Conservation (phyloP, 1,284 basidiomycete species). For the Veloboletus limbatus region DNA sequence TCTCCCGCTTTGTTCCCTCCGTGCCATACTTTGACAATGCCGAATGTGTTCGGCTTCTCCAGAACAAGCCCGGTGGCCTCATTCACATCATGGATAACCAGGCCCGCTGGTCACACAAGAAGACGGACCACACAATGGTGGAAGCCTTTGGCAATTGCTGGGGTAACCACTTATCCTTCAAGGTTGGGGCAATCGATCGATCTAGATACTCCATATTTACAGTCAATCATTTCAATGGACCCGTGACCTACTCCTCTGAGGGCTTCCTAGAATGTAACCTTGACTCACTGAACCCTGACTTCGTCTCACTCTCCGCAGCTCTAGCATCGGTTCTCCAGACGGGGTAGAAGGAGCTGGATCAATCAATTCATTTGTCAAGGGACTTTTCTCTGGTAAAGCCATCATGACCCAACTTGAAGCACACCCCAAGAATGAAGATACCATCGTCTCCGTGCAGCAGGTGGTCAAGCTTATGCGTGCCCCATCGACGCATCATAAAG, state of each 20-base stretch:
- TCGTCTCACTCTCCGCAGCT: slow-evolving; percentile 80
- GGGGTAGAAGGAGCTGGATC: slow-evolving; percentile 68
- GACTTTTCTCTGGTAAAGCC: slow-evolving; percentile 83
- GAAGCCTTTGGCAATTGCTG: slow-evolving; percentile 93
- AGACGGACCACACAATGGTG: slow-evolving; percentile 92
- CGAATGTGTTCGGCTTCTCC: slow-evolving; percentile 85
- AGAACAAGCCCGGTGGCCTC: slow-evolving; percentile 81
- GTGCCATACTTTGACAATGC: slow-evolving; percentile 89
- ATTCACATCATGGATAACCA: slow-evolving; percentile 99
- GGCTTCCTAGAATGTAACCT: slow-evolving; percentile 88
- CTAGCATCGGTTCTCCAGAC: too few relatives aligned
- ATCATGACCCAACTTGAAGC: slow-evolving; percentile 89
- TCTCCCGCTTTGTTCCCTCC: slow-evolving; percentile 67
- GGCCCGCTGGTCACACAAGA: slow-evolving; percentile 80
- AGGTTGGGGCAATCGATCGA: slow-evolving; percentile 71
- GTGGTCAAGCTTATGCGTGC: too few relatives aligned
- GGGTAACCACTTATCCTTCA: slow-evolving; percentile 91
- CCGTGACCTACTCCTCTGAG: slow-evolving; percentile 90
- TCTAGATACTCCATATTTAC: slow-evolving; percentile 87
- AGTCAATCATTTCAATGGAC: slow-evolving; percentile 88
- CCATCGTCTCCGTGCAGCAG: too few relatives aligned
- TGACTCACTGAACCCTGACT: slow-evolving; percentile 90
- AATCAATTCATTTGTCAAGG: slow-evolving; percentile 87
- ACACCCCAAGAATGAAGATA: slow-evolving; percentile 90
- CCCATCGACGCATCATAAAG: too few relatives aligned